These are phyloP conservation scores for Acanthamoeba rhysodes DNA, from an alignment of 208 protist genomes.

Conservation along the genomic window DNA sequence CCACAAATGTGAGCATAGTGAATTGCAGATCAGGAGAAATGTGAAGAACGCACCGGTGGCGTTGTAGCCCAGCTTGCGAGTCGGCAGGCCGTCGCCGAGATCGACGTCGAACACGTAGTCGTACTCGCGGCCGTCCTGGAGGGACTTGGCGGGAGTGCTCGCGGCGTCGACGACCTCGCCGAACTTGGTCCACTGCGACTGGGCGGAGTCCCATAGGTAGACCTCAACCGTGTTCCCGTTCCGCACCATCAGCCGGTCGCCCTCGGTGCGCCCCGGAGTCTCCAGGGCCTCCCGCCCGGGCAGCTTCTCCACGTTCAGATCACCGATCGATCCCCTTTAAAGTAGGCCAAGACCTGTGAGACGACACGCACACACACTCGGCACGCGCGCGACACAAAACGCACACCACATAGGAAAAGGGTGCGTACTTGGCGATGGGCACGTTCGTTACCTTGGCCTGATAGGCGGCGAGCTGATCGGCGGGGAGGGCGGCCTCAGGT, in stretches of 20 bases:
- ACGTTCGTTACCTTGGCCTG: constrained; percentile 45
- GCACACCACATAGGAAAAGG: not conserved
- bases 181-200: constrained; percentile 93
- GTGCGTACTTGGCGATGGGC: not conserved
- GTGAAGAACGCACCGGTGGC: constrained; percentile 70
- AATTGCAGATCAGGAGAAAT: not conserved
- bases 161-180: constrained; percentile 94
- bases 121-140: constrained; percentile 93
- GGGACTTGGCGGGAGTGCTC: constrained; percentile 84
- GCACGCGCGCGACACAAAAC: not conserved
- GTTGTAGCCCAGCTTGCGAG: constrained; percentile 94
- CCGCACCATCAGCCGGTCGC: constrained; percentile 77
- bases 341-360: not conserved
- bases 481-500: constrained; percentile 65
- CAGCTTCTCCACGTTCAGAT: constrained; percentile 79
- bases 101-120: constrained; percentile 98
- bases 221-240: constrained; percentile 80
- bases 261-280: constrained; percentile 78
- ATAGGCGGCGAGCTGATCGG: constrained; percentile 74
- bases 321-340: constrained; percentile 76
- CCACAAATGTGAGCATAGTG: no score
- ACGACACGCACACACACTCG: not conserved
- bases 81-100: constrained; percentile 84
- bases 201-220: constrained; percentile 90
- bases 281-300: constrained; percentile 48